Base-by-base conservation (phyloP, 176 grass and related monocot species). In the Musa schizocarpa region DNA sequence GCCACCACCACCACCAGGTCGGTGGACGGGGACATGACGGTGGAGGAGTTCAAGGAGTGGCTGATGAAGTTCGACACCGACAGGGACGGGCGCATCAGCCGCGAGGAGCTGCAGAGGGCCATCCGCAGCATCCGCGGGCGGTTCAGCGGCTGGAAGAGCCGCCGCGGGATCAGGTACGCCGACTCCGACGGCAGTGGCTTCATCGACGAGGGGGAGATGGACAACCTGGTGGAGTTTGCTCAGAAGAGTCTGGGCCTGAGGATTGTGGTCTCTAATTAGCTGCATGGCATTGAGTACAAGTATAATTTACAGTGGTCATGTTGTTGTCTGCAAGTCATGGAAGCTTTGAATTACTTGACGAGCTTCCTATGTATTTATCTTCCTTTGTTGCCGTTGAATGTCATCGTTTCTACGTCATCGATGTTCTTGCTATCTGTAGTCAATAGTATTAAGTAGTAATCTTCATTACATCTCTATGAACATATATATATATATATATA, bases 131-230 rank as follows among this genome's bases (percentile, higher is more conserved):
- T 92, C 25, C 64, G 86, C 75, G 65, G 82, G 53, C 86, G 89
- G 86, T 88, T 92, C 74, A 79, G 72, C 16, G 76, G 89, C 81
- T 89, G 89, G 89, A 88, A 92, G 81, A 83, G 86, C 56, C 49
- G 83, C 63, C 83, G 72, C 48, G 89, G 82, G 16, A 54, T 89
- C 59, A 82, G 76, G 51, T 78, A 59, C 5, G 83, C 78, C 52
- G 89, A 92, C 73, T 71, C 78, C 71, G 86, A 92, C 83, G 75
- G 76, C 71, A 74, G 89, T 82, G 72, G 83, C 71, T 65, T 50
- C 12, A 84, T 92, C 53, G 89, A 86, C 78, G 61, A 11, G n/a
- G 70, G 76, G 43, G 83, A 89, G 82, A 76, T 89, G 77, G 27
- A 11, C 17, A 19, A 62, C 3, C 8, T 29, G 24, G 13, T 12